These are phyloP conservation scores for Auriscalpium vulgare DNA, from an alignment of 768 basidiomycete genomes.

Conservation along the genomic window DNA sequence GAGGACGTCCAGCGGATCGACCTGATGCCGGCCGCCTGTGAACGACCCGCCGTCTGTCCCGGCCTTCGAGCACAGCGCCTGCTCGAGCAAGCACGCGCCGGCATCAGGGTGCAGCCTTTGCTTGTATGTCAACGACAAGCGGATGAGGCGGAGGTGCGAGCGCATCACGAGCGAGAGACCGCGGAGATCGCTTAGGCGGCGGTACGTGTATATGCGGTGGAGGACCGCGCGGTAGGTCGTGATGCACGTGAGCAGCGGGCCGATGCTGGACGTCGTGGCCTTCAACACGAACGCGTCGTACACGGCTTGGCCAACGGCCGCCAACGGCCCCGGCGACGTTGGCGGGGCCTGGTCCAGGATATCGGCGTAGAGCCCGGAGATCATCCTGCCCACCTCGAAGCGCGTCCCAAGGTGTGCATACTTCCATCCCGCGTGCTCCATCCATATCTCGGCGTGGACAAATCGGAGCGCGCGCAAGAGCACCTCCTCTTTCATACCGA, in stretches of 20 bases:
- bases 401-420: conserved; percentile 74
- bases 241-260: conserved; percentile 68
- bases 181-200: conserved; percentile 63
- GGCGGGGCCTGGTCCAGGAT: conserved; percentile 60
- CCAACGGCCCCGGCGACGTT: conserved; percentile 49
- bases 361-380: conserved; percentile 58
- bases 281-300: conserved; percentile 66
- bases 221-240: conserved; percentile 54
- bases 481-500: conserved; percentile 78
- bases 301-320: conserved; percentile 51
- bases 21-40: conserved; percentile 39
- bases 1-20: conserved; percentile 70
- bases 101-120: conserved; percentile 26
- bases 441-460: conserved; percentile 84
- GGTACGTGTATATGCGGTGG: conserved; percentile 47
- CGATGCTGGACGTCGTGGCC: conserved; percentile 73
- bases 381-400: conserved; percentile 70
- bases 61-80: conserved; percentile 59
- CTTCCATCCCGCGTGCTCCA: conserved; percentile 79
- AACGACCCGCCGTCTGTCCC: conserved; percentile 38
- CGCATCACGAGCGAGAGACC: conserved; percentile 63
- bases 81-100: conserved; percentile 58
- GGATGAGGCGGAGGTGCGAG: conserved; percentile 53
- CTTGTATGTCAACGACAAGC: conserved; percentile 59
- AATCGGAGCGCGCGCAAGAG: conserved; percentile 70